Evolutionary conservation across 2,329 filamentous ascomycete species (phyloP), one percentile per base, ranked within the genome.

Genomic region (Scortechinia acanthostroma): DNA sequence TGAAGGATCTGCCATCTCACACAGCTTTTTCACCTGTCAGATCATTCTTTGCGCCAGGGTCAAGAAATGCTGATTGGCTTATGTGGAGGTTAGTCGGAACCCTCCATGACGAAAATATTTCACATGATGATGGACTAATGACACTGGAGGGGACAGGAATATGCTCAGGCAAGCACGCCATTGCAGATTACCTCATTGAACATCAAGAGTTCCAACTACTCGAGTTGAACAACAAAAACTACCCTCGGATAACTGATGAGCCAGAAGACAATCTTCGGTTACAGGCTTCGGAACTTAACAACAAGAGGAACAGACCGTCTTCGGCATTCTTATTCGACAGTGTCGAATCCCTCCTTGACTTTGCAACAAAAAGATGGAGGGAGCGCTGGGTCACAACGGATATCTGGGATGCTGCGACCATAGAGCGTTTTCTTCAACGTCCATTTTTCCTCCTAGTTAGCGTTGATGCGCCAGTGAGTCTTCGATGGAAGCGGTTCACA

Each of bases 381-480:
- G 68, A 74, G 46, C 68, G 70, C 40, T 83, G 75, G 70, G 75
- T 83, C 14, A 80, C 76, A 1, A 81, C 75, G 3, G 74, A 79
- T 51, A 74, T 83, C 48, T 70, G 71, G 65, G 70, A 78, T 52
- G 70, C 74, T 33, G 52, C 52, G 3, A 68, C 71, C 3, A 61
- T 80, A 15, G 76, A 83, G 48, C 65, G 66, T 2, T 66, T 83
- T 19, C 62, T 75, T 19, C 61, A 71, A 23, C 65, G 80, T 5
- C 80, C 80, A 0, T 82, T 80, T 59, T 83, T 83, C 61, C 63
- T 83, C 23, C 66, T 83, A 3, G 64, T 84, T 45, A 80, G 77
- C 57, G 70, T 84, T 28, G 78, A 83, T 55, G 80, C 78, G 4
- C 80, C 80, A 1, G 70, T 83, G 22, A 77, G 70, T 48, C 59